Base-by-base conservation (phyloP, 129 eudicot genomes). In the Saussurea involucrata region DNA sequence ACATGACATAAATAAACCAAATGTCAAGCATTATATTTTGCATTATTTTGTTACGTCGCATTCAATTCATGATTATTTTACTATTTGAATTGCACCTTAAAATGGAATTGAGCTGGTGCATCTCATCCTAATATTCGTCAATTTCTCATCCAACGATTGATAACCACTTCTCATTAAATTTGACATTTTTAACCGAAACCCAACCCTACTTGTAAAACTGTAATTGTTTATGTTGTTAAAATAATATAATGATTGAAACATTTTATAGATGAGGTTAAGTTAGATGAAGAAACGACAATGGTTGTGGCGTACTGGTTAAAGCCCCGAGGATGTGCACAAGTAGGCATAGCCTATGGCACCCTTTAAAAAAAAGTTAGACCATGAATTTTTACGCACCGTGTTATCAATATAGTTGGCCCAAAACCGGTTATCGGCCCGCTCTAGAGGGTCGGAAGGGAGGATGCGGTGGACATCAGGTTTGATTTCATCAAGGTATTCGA, bases 401-500 rank as follows among this genome's bases (percentile, higher is more conserved):
- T 84, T 85, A 37, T 87, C 88, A 63, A 82, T 60, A 55, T 78
- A 87, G 2, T 78, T 70, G 5, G 88, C 83, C 86, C 88, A 84
- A 42, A 82, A 87, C 2, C 83, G 86, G 1, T 81, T 78, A 36
- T 66, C 66, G 34, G 91, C 88, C 11, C 83, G 85, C 29, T 87
- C 85, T 21, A 78, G 66, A 37, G 86, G 83, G 17, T 87, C 88
- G 3, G 85, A 81, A 55, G 91, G 86, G 42, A 87, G 86, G 13
- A 87, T 75, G 11, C 78, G 34, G 27, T 86, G 78, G 63, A 75
- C 85, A 28, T 77, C 46, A 3, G 34, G 66, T 42, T 63, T 28
- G 44, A 60, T 70, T 34, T 87, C 86, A 34, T 87, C 88, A 9
- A 87, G 68, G 66, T 87, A 87, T 44, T 87, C 77, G 13, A 84